Conservation (phyloP, 73 alveolate genomes). For the Tetrahymena borealis region DNA sequence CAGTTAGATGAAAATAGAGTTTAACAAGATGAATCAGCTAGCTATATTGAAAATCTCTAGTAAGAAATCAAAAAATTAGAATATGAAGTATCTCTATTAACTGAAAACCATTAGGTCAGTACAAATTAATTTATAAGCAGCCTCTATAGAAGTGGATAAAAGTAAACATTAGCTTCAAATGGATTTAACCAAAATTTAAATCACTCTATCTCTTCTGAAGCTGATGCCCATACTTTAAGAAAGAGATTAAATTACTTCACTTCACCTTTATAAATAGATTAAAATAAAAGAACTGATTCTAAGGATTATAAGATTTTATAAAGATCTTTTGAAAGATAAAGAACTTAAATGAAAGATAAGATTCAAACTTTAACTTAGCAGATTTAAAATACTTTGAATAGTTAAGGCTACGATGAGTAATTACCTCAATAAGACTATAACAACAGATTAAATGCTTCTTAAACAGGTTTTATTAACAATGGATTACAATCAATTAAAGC, state of each 20-base stretch:
- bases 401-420: background rate
- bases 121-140: background rate
- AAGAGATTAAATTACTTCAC: background rate
- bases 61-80: background rate
- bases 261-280: background rate
- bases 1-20: background rate
- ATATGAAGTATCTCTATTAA: background rate
- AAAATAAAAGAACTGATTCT: background rate
- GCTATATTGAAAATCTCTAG: background rate
- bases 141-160: background rate
- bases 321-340: background rate
- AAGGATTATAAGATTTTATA: background rate
- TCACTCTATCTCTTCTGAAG: background rate
- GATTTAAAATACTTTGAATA: background rate
- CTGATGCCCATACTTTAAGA: background rate
- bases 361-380: background rate
- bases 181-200: background rate
- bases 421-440: background rate
- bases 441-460: background rate
- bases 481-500: background rate
- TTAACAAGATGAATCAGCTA: background rate
- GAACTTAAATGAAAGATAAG: background rate
- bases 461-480: background rate
- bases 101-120: background rate
- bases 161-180: background rate